Conservation (phyloP, 2,329 filamentous ascomycete genomes). For the Leptodontidium sp. region DNA sequence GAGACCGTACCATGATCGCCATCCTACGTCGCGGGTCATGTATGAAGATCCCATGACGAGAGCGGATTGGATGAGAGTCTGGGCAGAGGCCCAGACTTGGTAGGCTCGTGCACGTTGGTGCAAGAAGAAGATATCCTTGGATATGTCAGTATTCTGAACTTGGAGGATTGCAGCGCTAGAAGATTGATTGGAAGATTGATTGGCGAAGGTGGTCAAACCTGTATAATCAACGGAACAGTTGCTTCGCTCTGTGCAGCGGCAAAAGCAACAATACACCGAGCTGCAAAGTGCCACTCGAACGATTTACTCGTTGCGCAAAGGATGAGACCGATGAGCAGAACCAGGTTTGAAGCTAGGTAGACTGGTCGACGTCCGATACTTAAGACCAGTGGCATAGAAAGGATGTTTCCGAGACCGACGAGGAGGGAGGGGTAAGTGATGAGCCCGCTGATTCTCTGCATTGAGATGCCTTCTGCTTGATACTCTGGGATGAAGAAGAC, state of each 20-base stretch:
- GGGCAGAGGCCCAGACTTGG: slow-evolving; percentile 1
- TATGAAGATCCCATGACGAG: slow-evolving; percentile 6
- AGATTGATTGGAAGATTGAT: no score
- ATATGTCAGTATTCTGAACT: background rate
- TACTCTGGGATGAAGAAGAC: slow-evolving; percentile 6
- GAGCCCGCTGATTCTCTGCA: background rate
- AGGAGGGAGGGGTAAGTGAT: slow-evolving; percentile 2
- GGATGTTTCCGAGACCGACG: background rate
- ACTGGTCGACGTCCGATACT: slow-evolving; percentile 2
- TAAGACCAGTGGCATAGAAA: background rate
- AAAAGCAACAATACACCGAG: background rate
- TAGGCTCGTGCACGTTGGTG: slow-evolving; percentile 1
- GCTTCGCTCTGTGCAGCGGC: background rate
- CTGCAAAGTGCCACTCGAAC: slow-evolving; percentile 4
- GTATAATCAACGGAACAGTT: background rate
- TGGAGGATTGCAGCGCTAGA: no score
- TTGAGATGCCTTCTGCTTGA: background rate
- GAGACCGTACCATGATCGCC: background rate
- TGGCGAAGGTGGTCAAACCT: background rate
- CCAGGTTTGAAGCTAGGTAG: background rate
- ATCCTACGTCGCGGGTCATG: background rate
- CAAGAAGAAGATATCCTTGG: slow-evolving; percentile 3
- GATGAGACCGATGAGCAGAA: background rate
- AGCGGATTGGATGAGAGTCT: slow-evolving; percentile 4
- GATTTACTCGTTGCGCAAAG: slow-evolving; percentile 3